Conservation (phyloP, 139 green algal species). For the Eudorina sp. region DNA sequence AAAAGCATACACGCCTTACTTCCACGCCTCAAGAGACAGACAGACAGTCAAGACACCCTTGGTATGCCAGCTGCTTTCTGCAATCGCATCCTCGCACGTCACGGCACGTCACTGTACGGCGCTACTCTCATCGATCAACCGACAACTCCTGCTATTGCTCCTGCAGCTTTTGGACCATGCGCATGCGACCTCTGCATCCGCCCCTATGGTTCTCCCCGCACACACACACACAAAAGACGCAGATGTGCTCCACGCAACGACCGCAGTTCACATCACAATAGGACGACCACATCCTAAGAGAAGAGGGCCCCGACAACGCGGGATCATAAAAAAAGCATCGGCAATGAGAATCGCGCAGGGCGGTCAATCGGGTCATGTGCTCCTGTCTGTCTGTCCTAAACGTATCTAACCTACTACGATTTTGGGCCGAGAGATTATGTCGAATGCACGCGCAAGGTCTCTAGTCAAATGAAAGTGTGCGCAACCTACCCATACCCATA, state of each 20-base stretch:
- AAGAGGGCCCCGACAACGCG: neutral
- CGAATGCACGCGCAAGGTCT: neutral
- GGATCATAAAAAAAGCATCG: conserved; percentile 8
- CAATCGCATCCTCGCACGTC: neutral
- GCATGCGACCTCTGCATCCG: neutral
- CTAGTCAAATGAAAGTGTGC: neutral
- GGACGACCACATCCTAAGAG: neutral
- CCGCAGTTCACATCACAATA: neutral
- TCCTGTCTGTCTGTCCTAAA: conserved; percentile 22
- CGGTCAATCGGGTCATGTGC: conserved; percentile 9
- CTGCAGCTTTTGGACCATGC: neutral
- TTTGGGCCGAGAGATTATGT: no score
- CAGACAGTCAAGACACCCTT: neutral
- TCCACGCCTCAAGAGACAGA: neutral
- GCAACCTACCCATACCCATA: neutral
- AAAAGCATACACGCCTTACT: neutral
- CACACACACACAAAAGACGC: neutral
- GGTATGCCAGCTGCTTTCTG: neutral
- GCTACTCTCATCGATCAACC: neutral
- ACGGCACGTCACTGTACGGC: neutral
- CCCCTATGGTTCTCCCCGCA: neutral
- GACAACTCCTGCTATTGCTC: conserved; percentile 24
- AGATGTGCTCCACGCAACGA: conserved; percentile 19
- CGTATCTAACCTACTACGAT: conserved; percentile 2
- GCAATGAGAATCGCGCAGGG: conserved; percentile 13